These are phyloP conservation scores for Blastobotrys ciferrii DNA, from an alignment of 1,139 yeast genomes.

Conservation along the genomic window DNA sequence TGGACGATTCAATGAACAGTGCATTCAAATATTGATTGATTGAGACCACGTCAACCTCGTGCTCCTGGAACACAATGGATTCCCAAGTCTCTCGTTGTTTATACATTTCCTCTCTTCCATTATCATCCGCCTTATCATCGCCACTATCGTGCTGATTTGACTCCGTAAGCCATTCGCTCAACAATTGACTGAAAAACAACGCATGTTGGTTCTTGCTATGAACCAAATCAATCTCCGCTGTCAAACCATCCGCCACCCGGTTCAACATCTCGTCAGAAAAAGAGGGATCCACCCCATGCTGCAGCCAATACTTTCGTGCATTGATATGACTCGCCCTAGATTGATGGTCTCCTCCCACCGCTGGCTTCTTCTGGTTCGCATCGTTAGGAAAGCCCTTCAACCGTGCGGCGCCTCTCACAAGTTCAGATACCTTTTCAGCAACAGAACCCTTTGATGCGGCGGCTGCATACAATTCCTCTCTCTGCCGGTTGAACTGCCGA, in stretches of 20 bases:
- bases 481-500: neutral
- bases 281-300: conserved; percentile 10
- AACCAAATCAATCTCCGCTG: conserved; percentile 13
- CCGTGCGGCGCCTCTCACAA: neutral
- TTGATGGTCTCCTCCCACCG: neutral
- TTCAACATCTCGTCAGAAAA: conserved; percentile 9
- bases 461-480: neutral
- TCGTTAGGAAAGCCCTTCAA: neutral
- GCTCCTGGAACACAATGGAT: conserved; percentile 18
- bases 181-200: conserved; percentile 18
- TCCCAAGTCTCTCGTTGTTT: conserved; percentile 21
- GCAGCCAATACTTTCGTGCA: neutral
- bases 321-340: neutral
- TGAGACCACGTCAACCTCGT: conserved; percentile 7
- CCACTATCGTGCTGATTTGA: neutral
- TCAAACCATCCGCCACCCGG: conserved; percentile 12
- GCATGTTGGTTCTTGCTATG: conserved; percentile 19
- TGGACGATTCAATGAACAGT: conserved; percentile 14
- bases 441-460: neutral
- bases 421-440: neutral
- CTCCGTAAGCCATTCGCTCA: conserved; percentile 18
- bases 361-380: neutral
- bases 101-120: conserved; percentile 16
- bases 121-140: neutral
- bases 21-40: conserved; percentile 17